A percentile compares a stretch with the other conserved stretches of the same genome.
These are phyloP conservation scores for Trichoderma semiorbis DNA, from an alignment of 2,329 filamentous ascomycete genomes.

Conservation along the genomic window DNA sequence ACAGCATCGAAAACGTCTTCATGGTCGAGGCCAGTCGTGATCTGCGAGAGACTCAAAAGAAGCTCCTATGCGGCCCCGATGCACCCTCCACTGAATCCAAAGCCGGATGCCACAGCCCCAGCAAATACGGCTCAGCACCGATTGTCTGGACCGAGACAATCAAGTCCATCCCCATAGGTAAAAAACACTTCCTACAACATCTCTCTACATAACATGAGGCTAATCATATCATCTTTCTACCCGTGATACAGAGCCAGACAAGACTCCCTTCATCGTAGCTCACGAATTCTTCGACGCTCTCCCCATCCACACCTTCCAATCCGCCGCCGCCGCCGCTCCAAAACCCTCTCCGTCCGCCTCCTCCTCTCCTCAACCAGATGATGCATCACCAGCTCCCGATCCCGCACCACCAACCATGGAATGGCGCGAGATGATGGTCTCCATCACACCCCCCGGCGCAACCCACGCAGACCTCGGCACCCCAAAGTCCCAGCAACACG, in stretches of 20 bases:
- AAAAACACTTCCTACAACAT: constrained; percentile 4
- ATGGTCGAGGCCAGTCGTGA: constrained; percentile 89
- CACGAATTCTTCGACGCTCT: constrained; percentile 99
- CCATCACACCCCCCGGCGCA: constrained; percentile 56
- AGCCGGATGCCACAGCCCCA: constrained; percentile 68
- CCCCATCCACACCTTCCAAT: constrained; percentile 92
- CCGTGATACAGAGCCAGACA: constrained; percentile 52
- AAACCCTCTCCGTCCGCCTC: background rate
- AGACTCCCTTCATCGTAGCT: constrained; percentile 87
- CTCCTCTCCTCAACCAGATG: background rate
- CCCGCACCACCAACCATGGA: constrained; percentile 42
- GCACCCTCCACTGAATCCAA: constrained; percentile 66
- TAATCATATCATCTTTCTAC: background rate
- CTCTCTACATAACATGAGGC: background rate
- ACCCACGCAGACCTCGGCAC: constrained; percentile 53
- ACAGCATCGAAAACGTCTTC: constrained; percentile 81
- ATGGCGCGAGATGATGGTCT: constrained; percentile 82
- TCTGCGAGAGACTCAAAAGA: constrained; percentile 72
- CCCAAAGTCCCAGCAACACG: constrained; percentile 48
- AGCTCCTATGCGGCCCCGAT: constrained; percentile 72
- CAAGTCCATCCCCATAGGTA: constrained; percentile 71
- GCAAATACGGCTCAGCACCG: constrained; percentile 71
- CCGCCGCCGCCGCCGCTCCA: constrained; percentile 46
- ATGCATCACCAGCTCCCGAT: background rate
- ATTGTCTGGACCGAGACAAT: constrained; percentile 90